Evolutionary conservation across 176 grass and related monocot species (phyloP).

Genomic region (Lolium perenne): DNA sequence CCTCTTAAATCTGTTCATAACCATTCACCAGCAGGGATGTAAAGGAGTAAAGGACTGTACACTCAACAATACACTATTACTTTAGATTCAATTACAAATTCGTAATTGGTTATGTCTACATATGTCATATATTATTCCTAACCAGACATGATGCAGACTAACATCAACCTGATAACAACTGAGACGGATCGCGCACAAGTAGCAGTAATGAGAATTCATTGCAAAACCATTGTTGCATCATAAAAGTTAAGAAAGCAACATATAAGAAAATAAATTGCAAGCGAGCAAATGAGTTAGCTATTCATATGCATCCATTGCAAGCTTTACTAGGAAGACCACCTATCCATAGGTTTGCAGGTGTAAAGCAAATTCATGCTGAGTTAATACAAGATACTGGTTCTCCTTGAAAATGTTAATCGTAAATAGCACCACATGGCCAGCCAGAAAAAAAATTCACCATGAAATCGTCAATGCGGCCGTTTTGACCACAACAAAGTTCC

Average conservation of each 20-base stretch:
- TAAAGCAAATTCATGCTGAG: conserved; percentile 23
- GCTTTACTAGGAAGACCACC: neutral
- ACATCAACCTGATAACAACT: neutral
- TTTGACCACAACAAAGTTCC: conserved; percentile 5
- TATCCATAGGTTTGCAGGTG: conserved; percentile 16
- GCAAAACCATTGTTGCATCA: neutral
- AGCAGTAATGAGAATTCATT: conserved; percentile 21
- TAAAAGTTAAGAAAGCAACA: neutral
- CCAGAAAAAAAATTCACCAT: neutral
- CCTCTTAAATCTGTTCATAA: conserved; percentile 17
- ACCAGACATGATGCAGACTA: conserved; percentile 3
- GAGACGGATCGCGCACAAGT: conserved; percentile 8
- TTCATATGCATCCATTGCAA: conserved; percentile 28
- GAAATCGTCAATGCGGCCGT: neutral
- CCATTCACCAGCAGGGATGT: neutral
- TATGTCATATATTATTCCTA: neutral
- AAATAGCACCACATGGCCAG: conserved; percentile 29
- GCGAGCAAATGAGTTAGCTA: conserved; percentile 1
- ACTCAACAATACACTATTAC: neutral
- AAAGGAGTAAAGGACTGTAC: neutral
- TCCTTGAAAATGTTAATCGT: conserved; percentile 28
- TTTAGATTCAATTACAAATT: conserved; percentile 10
- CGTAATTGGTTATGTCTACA: neutral
- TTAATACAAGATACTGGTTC: conserved; percentile 30
- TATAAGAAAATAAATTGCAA: neutral